Base-by-base conservation (phyloP, 768 basidiomycete genomes). In the Kwoniella botswanensis region DNA sequence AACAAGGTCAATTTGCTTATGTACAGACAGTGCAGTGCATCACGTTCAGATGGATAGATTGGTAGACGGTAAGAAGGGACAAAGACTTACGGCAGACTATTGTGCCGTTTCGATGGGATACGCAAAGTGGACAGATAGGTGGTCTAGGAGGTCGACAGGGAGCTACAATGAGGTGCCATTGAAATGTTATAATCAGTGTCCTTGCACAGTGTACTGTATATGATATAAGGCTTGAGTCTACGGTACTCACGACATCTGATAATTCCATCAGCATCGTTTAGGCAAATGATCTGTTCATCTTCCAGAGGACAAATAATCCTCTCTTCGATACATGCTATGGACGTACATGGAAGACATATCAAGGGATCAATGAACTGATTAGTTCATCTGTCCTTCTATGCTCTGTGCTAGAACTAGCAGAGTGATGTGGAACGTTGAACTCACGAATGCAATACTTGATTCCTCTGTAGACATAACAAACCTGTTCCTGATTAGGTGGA, bases 261-360 rank as follows among this genome's bases (percentile, higher is more conserved):
- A 21, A 42, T 60, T 9, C 41, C 41, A 35, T 60, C 59, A 5
- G 15, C 41, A 13, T 35, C 35, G n/a, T 60, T 10, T 0, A 60
- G 59, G 59, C 59, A 60, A n/a, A 42, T 42, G 4, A 60, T 18
- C 17, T 60, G 35, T 9, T 43, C 43, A n/a, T 60, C 59, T 42
- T 60, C 59, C 17, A 60, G 22, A n/a, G 42, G 59, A 60, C 59
- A 60, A 35, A 41, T 4, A 11, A 60, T 43, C 35, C 35, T 42
- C 59, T 60, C 59, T 35, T 60, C 59, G 59, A 60, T 60, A 60
- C 59, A 60, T n/a, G 59, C 59, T 60, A 24, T 15, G 46, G 12
- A 50, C 12, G 13, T 17, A 35, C 35, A 35, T 35, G 35, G 7
- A 35, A 35, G 35, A 35, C 35, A 35, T 35, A 6, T 9, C 35